A percentile compares a stretch with the other conserved stretches of the same genome.
Evolutionary conservation across 1,139 yeast genomes (phyloP).

Genomic region (Candida frijolesensis): DNA sequence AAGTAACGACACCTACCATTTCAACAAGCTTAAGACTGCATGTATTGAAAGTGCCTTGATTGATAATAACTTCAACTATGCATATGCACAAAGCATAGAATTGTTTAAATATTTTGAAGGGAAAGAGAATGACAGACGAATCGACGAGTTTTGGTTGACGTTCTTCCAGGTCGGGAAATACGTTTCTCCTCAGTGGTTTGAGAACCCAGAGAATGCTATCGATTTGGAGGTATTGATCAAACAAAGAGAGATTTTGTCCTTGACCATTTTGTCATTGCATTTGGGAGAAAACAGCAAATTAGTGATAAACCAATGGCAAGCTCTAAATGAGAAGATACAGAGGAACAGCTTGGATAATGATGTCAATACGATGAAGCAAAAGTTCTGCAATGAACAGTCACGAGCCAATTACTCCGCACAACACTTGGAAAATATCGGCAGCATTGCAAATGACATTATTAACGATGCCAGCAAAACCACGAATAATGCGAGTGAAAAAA

Average conservation of each 20-base stretch:
- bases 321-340: constrained; percentile 31
- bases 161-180: constrained; percentile 65
- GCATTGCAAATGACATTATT: constrained; percentile 31
- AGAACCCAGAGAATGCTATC: constrained; percentile 19
- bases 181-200: constrained; percentile 51
- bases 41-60: constrained; percentile 62
- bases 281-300: constrained; percentile 31
- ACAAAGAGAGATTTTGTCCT: constrained; percentile 54
- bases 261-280: constrained; percentile 29
- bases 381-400: neutral
- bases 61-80: constrained; percentile 55
- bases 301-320: constrained; percentile 41
- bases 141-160: constrained; percentile 55
- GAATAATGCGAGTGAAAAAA: constrained; percentile 47
- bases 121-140: constrained; percentile 10
- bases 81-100: constrained; percentile 41
- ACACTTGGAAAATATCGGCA: constrained; percentile 17
- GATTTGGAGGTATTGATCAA: constrained; percentile 27
- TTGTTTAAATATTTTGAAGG: constrained; percentile 26
- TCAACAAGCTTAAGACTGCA: constrained; percentile 44
- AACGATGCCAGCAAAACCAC: constrained; percentile 36
- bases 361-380: constrained; percentile 11
- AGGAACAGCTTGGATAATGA: constrained; percentile 19
- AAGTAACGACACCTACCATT: constrained; percentile 19
- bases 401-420: constrained; percentile 1